Percentiles rank a stretch among this genome's conserved stretches.
Conservation (phyloP, 169 alveolate genomes). For the Eimeria nieschulzi region DNA sequence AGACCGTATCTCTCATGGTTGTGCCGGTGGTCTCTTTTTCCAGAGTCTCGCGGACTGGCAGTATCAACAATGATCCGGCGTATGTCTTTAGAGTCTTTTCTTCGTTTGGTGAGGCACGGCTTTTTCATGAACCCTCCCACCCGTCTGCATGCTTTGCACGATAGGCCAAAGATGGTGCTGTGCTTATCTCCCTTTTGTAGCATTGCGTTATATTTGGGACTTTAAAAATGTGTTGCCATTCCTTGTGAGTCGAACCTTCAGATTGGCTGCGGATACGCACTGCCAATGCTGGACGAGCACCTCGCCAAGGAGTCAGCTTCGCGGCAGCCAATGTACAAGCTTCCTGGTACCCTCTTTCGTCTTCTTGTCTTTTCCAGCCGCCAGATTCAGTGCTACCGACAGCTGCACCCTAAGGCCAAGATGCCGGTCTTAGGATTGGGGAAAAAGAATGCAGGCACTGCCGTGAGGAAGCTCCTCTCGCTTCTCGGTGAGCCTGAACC, state of each 20-base stretch:
- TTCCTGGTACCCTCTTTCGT: constrained; percentile 58
- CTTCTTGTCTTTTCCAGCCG: constrained; percentile 70
- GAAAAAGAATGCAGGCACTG: constrained; percentile 65
- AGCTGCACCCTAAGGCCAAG: constrained; percentile 50
- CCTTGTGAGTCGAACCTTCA: not conserved
- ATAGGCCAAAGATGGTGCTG: not conserved
- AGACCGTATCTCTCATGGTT: too few species aligned
- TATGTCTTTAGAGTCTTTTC: constrained; percentile 37
- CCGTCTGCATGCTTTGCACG: not conserved
- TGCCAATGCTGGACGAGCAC: constrained; percentile 62
- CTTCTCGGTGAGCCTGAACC: constrained; percentile 33
- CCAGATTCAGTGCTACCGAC: constrained; percentile 54
- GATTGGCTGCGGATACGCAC: constrained; percentile 72
- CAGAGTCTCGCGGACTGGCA: constrained; percentile 5
- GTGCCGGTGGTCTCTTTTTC: not conserved
- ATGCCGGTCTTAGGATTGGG: constrained; percentile 60
- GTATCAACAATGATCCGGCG: constrained; percentile 48
- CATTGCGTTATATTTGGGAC: too few species aligned
- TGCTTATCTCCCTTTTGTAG: too few species aligned
- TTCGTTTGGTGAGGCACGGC: constrained; percentile 19
- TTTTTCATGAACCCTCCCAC: not conserved
- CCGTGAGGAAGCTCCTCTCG: constrained; percentile 62
- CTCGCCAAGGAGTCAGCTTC: constrained; percentile 44
- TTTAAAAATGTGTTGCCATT: too few species aligned
- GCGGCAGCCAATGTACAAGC: constrained; percentile 37